Base-by-base conservation (phyloP, 1,139 yeast genomes). In the Hemisphaericaspora xylanilytica region DNA sequence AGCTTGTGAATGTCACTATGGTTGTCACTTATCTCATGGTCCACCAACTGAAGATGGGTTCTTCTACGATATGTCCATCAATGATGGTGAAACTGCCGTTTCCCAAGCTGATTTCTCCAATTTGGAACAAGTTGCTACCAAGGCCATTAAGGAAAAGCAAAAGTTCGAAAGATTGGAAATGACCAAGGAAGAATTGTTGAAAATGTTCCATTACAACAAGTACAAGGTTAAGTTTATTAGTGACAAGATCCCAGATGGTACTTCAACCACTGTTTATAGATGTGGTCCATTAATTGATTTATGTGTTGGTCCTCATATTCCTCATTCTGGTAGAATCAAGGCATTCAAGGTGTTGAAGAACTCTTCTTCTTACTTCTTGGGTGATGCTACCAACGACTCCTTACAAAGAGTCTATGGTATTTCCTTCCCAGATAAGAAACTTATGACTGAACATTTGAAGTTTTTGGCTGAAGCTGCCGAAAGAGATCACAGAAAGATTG, bases 41-140 rank as follows among this genome's bases (percentile, higher is more conserved):
- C 99, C 99, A 33, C 98, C 99, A 60, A 92, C 97, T 45, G 90
- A 85, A 38, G 97, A 90, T 50, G 99, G 99, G 35, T 94, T 94
- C 67, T 94, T 92, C 72, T 94, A 94, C 64, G 99, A 94, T 61
- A 89, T 94, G 87, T 78, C 95, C 44, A 82, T 89, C 58, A 85
- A 85, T 53, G 72, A 75, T 46, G 94, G 94, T 54, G 81, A 85
- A 55, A 62, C 65, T 26, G 84, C 82, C 15, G 92, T 92, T 29
- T 71, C 89, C 37, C 90, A 85, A 59, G 73, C 78, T 31, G 98
- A 94, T 61, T 94, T 88, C 72, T 73, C 82, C 45, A 81, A 78
- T 55, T 77, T 94, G 55, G 98, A 94, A 72, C 75, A 81, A 47
- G 87, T 88, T 36, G 89, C 96, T 42, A 85, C 92, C 67, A 80